Evolutionary conservation across 2,329 filamentous ascomycete genomes (phyloP).

Genomic region (Cladosporium sp.): DNA sequence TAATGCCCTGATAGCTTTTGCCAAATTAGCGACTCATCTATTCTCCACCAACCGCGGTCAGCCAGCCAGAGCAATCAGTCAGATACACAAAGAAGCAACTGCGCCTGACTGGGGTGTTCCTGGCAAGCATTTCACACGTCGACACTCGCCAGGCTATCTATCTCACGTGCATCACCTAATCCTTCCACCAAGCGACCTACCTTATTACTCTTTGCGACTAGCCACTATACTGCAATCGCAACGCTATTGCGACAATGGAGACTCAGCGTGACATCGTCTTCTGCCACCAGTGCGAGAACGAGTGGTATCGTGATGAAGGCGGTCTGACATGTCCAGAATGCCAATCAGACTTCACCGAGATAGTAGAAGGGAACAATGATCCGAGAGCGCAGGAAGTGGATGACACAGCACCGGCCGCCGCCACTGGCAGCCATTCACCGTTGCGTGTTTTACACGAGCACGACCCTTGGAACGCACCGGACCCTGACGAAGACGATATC

Average conservation of each 20-base stretch:
- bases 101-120: neutral
- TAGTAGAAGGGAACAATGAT: slow-evolving; percentile 44
- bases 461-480: slow-evolving; percentile 47
- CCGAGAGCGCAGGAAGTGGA: slow-evolving; percentile 9
- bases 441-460: slow-evolving; percentile 41
- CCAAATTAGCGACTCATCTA: neutral
- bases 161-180: neutral
- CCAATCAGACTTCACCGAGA: slow-evolving; percentile 73
- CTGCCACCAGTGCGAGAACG: slow-evolving; percentile 75
- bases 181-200: too few relatives aligned
- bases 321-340: slow-evolving; percentile 75
- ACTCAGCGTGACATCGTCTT: slow-evolving; percentile 63
- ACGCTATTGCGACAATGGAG: neutral
- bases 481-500: slow-evolving; percentile 46
- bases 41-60: neutral
- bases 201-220: too few relatives aligned
- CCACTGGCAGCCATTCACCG: slow-evolving; percentile 26
- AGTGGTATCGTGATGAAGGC: slow-evolving; percentile 73
- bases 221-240: neutral
- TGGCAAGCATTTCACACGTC: neutral
- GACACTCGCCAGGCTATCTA: neutral
- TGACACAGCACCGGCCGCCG: slow-evolving; percentile 22
- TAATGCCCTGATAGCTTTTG: neutral
- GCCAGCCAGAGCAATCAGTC: neutral
- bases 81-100: slow-evolving; percentile 3